Evolutionary conservation across 768 basidiomycete genomes (phyloP).

Genomic region (Boletus bicolor): DNA sequence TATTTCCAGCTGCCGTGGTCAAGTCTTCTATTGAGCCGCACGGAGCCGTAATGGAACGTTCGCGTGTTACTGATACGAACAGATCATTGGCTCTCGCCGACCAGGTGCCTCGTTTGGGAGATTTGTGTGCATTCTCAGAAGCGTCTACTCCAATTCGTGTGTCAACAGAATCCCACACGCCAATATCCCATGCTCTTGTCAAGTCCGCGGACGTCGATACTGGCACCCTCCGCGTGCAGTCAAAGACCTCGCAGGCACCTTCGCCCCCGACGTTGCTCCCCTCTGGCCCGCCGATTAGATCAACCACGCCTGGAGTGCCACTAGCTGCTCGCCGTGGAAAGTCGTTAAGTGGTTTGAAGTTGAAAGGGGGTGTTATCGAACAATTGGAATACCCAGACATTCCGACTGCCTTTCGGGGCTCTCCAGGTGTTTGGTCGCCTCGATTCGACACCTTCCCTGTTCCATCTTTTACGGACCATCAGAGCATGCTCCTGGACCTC

Average conservation of each 20-base stretch:
- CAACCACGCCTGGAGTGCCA: slow-evolving; percentile 17
- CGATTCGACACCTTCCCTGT: slow-evolving; percentile 18
- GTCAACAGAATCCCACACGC: neutral
- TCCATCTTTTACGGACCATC: slow-evolving; percentile 29
- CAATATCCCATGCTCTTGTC: neutral
- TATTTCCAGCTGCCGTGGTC: slow-evolving; percentile 23
- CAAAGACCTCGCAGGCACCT: slow-evolving; percentile 1
- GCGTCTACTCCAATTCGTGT: neutral
- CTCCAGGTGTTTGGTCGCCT: slow-evolving; percentile 33
- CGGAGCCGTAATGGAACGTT: neutral
- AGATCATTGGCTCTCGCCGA: neutral
- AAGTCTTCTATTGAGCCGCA: slow-evolving; percentile 4
- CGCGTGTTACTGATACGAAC: neutral
- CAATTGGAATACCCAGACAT: slow-evolving; percentile 38
- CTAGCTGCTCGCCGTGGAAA: slow-evolving; percentile 41
- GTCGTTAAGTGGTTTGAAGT: slow-evolving; percentile 29
- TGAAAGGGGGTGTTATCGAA: slow-evolving; percentile 17
- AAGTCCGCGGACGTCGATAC: slow-evolving; percentile 10
- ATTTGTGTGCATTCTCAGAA: neutral
- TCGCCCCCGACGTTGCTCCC: neutral
- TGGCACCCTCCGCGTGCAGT: slow-evolving; percentile 5
- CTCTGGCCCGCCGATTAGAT: neutral
- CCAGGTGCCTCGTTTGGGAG: slow-evolving; percentile 1
- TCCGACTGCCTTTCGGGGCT: slow-evolving; percentile 42
- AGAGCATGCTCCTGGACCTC: slow-evolving; percentile 37